phyloP scores from a whole-genome alignment of 257 asterid genomes.

The Sherardia arvensis region DNA sequence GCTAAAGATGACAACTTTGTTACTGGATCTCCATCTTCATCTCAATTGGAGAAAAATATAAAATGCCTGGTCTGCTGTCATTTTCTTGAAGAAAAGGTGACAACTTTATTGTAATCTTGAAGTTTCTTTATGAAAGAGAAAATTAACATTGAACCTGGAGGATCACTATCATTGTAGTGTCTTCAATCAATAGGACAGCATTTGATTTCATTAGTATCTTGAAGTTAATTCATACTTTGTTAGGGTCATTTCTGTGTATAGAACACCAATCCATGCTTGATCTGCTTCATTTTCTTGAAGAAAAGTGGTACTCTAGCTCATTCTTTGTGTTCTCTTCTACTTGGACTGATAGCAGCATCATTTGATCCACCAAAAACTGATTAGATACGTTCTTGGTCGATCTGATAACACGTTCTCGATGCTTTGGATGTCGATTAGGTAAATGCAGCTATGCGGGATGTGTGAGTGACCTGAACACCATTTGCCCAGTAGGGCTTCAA shows the following conservation, averaged over 20 bases:
- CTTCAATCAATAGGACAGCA: background rate
- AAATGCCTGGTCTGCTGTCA: background rate
- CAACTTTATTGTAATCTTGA: background rate
- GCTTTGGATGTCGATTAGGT: constrained; percentile 28
- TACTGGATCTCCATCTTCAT: background rate
- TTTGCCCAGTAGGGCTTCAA: constrained; percentile 97
- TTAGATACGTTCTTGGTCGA: background rate
- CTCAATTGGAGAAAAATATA: background rate
- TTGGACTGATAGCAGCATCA: background rate
- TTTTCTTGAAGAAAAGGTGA: background rate
- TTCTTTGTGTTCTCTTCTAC: background rate
- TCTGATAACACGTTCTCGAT: background rate
- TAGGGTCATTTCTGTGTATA: background rate
- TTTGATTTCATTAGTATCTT: background rate
- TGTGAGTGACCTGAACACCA: constrained; percentile 71
- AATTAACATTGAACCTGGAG: background rate
- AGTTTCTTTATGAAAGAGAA: no score
- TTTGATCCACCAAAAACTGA: background rate
- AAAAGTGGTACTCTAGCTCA: no score
- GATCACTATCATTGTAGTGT: background rate
- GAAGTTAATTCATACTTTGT: background rate
- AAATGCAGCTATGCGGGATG: constrained; percentile 87
- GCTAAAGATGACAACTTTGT: background rate
- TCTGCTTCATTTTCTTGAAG: no score
- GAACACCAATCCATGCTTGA: background rate